Evolutionary conservation across 805 yeast genomes (phyloP).

Genomic region (Wickerhamomyces xylosicus): DNA sequence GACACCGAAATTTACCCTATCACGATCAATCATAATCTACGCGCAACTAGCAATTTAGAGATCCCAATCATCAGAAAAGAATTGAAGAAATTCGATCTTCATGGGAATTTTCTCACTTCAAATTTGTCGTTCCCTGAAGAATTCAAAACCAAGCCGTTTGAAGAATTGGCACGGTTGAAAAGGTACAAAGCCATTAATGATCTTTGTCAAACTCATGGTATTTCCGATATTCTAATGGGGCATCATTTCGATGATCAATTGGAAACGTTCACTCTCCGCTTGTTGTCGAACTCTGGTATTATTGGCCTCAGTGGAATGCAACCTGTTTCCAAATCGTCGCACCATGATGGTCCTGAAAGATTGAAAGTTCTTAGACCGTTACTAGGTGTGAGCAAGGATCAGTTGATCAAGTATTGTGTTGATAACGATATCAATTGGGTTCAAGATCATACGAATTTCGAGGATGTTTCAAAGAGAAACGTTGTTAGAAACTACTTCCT

Average conservation of each 20-base stretch:
- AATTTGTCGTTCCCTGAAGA: neutral
- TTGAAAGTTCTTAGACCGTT: constrained; percentile 41
- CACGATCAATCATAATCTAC: constrained; percentile 55
- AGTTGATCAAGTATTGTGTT: constrained; percentile 36
- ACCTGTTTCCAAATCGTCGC: constrained; percentile 12
- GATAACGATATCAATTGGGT: constrained; percentile 41
- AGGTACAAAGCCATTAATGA: constrained; percentile 36
- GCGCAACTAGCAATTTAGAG: constrained; percentile 24
- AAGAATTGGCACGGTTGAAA: constrained; percentile 46
- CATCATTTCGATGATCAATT: constrained; percentile 67
- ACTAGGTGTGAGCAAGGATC: constrained; percentile 31
- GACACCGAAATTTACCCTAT: constrained; percentile 36
- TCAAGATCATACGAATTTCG: constrained; percentile 56
- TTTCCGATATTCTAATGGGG: constrained; percentile 40
- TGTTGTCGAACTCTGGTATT: constrained; percentile 32
- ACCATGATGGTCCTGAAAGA: constrained; percentile 6
- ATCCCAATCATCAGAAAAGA: constrained; percentile 16
- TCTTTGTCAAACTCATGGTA: constrained; percentile 26
- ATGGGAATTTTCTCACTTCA: constrained; percentile 14
- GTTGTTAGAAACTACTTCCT: constrained; percentile 29
- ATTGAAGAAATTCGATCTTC: constrained; percentile 9
- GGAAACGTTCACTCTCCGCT: constrained; percentile 56
- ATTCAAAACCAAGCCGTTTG: constrained; percentile 28
- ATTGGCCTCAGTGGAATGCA: constrained; percentile 54
- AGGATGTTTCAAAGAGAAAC: constrained; percentile 47